Evolutionary conservation across 2,329 filamentous ascomycete species (phyloP).

Genomic region (Alternaria sp.): DNA sequence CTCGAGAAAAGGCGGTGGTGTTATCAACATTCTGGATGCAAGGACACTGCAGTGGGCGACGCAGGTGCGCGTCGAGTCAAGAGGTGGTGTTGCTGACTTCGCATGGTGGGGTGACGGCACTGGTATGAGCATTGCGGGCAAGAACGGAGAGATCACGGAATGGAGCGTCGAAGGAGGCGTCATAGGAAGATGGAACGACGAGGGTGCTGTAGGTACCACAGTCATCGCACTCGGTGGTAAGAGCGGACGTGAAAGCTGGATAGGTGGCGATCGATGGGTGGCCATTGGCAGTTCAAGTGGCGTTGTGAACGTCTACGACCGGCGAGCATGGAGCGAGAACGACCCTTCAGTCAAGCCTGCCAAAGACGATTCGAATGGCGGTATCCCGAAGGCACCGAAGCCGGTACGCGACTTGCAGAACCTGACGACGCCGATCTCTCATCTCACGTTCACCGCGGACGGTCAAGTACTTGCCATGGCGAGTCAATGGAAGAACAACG

Average conservation of each 20-base stretch:
- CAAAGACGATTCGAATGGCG: slow-evolving; percentile 42
- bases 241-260: slow-evolving; percentile 61
- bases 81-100: slow-evolving; percentile 86
- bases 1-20: slow-evolving; percentile 82
- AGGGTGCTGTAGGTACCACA: slow-evolving; percentile 85
- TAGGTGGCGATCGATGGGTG: slow-evolving; percentile 87
- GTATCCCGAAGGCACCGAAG: slow-evolving; percentile 70
- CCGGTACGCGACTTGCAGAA: slow-evolving; percentile 81
- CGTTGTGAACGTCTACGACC: slow-evolving; percentile 93
- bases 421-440: slow-evolving; percentile 82
- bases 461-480: slow-evolving; percentile 88
- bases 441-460: slow-evolving; percentile 82
- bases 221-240: slow-evolving; percentile 79
- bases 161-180: slow-evolving; percentile 77
- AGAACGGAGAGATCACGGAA: slow-evolving; percentile 88
- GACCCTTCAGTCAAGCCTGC: slow-evolving; percentile 13
- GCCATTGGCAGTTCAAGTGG: slow-evolving; percentile 85
- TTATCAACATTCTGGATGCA: slow-evolving; percentile 83
- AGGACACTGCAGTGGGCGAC: slow-evolving; percentile 85
- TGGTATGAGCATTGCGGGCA: slow-evolving; percentile 81
- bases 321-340: slow-evolving; percentile 64
- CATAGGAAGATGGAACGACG: slow-evolving; percentile 84
- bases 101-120: slow-evolving; percentile 88
- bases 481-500: slow-evolving; percentile 86
- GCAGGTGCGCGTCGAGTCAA: slow-evolving; percentile 80